Conservation (phyloP, 176 grass and related monocot species). For the Eremochloa ophiuroides region DNA sequence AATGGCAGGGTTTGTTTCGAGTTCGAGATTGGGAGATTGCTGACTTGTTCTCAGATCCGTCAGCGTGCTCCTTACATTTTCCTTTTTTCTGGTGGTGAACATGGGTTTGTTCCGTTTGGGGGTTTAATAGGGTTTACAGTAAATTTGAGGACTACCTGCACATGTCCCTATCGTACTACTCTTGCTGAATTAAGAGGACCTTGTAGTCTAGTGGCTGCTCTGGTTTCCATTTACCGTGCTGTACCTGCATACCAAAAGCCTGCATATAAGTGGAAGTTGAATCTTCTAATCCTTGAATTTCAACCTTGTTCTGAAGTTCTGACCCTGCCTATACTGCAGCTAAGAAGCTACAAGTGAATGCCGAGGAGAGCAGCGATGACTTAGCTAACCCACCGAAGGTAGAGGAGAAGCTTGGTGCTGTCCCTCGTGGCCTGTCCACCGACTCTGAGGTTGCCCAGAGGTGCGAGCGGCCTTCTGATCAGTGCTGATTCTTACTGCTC, state of each 20-base stretch:
- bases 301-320: not conserved
- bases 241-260: not conserved
- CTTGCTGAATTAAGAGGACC: not conserved
- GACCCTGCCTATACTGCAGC: constrained; percentile 40
- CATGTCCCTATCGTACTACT: not conserved
- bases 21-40: too few relatives aligned
- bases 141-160: too few relatives aligned
- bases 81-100: too few relatives aligned
- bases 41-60: too few relatives aligned
- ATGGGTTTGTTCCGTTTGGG: too few relatives aligned
- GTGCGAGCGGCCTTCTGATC: not conserved
- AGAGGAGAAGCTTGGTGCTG: constrained; percentile 85
- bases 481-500: not conserved
- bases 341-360: constrained; percentile 80
- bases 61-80: too few relatives aligned
- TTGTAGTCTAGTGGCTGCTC: not conserved
- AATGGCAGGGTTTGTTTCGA: too few relatives aligned
- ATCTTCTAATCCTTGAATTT: not conserved
- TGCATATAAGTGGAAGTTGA: not conserved
- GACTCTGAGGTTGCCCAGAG: constrained; percentile 82
- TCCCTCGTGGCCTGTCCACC: constrained; percentile 80
- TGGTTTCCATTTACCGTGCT: not conserved
- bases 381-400: constrained; percentile 72
- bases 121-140: too few relatives aligned
- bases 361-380: constrained; percentile 79